Conservation (phyloP, 2,329 filamentous ascomycete species). For the Exophiala mesophila region DNA sequence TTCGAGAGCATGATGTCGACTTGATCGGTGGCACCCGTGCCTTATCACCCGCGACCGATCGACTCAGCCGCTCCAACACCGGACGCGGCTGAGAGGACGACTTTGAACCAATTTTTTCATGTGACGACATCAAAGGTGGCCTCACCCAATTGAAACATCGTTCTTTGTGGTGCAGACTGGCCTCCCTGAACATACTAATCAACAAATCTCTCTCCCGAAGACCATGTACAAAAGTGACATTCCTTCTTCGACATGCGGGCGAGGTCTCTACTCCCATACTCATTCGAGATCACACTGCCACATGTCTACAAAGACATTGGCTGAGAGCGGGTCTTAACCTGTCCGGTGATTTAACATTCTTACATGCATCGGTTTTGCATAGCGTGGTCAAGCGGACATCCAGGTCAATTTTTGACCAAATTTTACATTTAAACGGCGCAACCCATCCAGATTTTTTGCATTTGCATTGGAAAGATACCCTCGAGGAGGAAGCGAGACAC, state of each 20-base stretch:
- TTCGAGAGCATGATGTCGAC: conserved; percentile 58
- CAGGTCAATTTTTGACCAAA: conserved; percentile 7
- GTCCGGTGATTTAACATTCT: conserved; percentile 12
- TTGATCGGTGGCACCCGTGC: conserved; percentile 35
- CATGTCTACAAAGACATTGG: neutral
- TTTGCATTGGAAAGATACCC: conserved; percentile 29
- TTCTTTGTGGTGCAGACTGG: too few relatives aligned
- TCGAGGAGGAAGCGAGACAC: conserved; percentile 17
- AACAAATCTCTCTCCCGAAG: too few relatives aligned
- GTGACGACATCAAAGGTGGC: too few relatives aligned
- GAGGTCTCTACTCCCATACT: too few relatives aligned
- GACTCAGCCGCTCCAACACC: conserved; percentile 40
- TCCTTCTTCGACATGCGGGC: too few relatives aligned
- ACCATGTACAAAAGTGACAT: too few relatives aligned
- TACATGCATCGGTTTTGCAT: conserved; percentile 19
- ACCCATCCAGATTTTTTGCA: conserved; percentile 12
- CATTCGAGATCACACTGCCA: too few relatives aligned
- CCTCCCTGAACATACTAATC: too few relatives aligned
- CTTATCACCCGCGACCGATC: conserved; percentile 39
- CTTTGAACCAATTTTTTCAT: neutral
- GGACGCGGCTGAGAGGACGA: neutral
- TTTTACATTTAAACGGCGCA: conserved; percentile 13
- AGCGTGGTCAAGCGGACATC: conserved; percentile 16
- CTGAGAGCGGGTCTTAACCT: neutral
- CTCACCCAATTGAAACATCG: too few relatives aligned